Evolutionary conservation across 257 asterid genomes (phyloP).

Genomic region (Parsonsia alboflavescens): DNA sequence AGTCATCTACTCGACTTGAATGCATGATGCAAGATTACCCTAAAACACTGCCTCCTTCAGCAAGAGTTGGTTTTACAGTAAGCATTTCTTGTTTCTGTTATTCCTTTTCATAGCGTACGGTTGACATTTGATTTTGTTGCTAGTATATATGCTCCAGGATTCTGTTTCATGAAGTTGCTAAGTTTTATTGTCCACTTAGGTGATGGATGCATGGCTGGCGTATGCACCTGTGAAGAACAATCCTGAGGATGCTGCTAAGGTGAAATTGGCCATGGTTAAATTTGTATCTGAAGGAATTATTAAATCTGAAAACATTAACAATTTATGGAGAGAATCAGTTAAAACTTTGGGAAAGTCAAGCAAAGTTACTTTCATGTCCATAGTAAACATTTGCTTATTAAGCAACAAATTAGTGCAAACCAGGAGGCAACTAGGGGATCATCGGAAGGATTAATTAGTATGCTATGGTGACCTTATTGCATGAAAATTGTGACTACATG

Average conservation of each 20-base stretch:
- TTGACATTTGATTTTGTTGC: constrained; percentile 3
- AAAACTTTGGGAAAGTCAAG: background rate
- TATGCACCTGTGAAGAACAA: constrained; percentile 99
- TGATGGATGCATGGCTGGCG: constrained; percentile 90
- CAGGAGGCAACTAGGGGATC: background rate
- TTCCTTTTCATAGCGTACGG: background rate
- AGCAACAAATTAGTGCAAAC: background rate
- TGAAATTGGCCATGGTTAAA: constrained; percentile 17
- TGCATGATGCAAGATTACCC: constrained; percentile 99
- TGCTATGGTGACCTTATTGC: background rate
- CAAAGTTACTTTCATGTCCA: background rate
- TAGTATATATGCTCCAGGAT: background rate
- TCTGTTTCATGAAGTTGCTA: background rate
- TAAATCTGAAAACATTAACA: background rate
- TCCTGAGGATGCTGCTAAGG: constrained; percentile 99
- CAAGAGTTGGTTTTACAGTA: constrained; percentile 97
- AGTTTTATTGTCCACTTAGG: constrained; percentile 35
- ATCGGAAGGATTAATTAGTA: background rate
- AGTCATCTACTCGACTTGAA: constrained; percentile 97
- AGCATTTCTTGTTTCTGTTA: constrained; percentile 24
- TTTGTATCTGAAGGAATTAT: background rate
- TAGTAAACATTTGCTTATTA: too few relatives aligned
- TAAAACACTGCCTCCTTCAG: constrained; percentile 85
- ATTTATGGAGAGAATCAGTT: background rate
- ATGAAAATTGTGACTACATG: background rate